These are phyloP conservation scores for Lentinula raphanica DNA, from an alignment of 768 basidiomycete species.

Conservation along the genomic window DNA sequence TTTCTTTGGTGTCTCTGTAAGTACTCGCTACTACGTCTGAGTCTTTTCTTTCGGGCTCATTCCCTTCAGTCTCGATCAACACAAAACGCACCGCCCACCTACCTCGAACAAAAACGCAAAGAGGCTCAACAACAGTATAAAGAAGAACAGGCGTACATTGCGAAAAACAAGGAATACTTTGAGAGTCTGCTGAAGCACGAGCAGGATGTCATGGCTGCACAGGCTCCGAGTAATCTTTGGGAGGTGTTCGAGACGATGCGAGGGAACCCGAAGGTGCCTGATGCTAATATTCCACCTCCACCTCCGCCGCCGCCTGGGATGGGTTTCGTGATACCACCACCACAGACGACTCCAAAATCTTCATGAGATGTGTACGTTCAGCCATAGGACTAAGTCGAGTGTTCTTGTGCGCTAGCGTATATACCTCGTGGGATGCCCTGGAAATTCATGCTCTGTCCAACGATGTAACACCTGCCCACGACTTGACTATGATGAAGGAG, in stretches of 20 bases:
- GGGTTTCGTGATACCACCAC: background rate
- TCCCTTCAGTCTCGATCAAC: slow-evolving; percentile 13
- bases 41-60: background rate
- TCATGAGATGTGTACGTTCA: background rate
- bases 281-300: background rate
- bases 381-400: too few species aligned
- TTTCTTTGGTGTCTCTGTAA: slow-evolving; percentile 34
- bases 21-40: slow-evolving; percentile 4
- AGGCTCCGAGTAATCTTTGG: slow-evolving; percentile 43
- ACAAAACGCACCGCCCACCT: slow-evolving; percentile 38
- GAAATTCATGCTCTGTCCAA: too few species aligned
- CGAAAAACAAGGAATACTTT: slow-evolving; percentile 39
- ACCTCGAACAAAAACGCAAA: slow-evolving; percentile 46
- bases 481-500: too few species aligned
- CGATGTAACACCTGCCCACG: too few species aligned
- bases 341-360: background rate
- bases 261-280: slow-evolving; percentile 1
- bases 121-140: slow-evolving; percentile 47
- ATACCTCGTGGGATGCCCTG: too few species aligned
- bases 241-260: slow-evolving; percentile 33
- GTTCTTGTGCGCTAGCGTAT: too few species aligned
- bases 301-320: slow-evolving; percentile 1
- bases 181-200: slow-evolving; percentile 35
- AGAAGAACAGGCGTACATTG: slow-evolving; percentile 47
- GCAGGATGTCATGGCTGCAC: slow-evolving; percentile 34